phyloP scores from a whole-genome alignment of 352 stramenopile genomes.

The Phytopythium aichiense region DNA sequence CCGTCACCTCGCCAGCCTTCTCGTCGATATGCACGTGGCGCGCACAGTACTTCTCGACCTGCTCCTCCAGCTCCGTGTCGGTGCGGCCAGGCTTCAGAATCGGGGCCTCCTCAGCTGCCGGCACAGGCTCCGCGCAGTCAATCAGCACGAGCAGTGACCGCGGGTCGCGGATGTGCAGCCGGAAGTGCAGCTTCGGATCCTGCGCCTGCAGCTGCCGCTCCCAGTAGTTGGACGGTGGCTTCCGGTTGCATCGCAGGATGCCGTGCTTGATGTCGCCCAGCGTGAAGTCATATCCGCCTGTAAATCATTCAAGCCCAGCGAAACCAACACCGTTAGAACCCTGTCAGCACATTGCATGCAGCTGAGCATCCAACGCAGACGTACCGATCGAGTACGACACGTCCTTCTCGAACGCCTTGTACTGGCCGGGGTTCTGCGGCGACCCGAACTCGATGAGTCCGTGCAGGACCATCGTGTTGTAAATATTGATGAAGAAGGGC shows the following conservation, averaged over 20 bases:
- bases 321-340: background rate
- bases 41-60: slow-evolving; percentile 75
- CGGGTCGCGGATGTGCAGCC: slow-evolving; percentile 84
- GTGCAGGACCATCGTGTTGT: slow-evolving; percentile 87
- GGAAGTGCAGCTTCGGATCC: slow-evolving; percentile 79
- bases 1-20: slow-evolving; percentile 43
- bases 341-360: no score
- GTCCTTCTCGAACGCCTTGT: slow-evolving; percentile 81
- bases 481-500: slow-evolving; percentile 89
- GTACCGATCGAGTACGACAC: slow-evolving; percentile 72
- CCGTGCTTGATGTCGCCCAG: slow-evolving; percentile 85
- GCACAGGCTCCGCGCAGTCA: slow-evolving; percentile 64
- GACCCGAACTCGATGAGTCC: slow-evolving; percentile 81
- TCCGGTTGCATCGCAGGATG: slow-evolving; percentile 85
- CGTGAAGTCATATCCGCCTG: slow-evolving; percentile 71
- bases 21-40: slow-evolving; percentile 61
- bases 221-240: slow-evolving; percentile 85
- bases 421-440: slow-evolving; percentile 81
- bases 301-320: slow-evolving; percentile 5
- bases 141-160: slow-evolving; percentile 79
- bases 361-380: slow-evolving; percentile 1
- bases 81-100: slow-evolving; percentile 79
- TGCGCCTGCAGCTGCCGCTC: slow-evolving; percentile 78
- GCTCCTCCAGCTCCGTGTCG: slow-evolving; percentile 82
- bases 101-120: slow-evolving; percentile 52